Conservation (phyloP, 371 early-diverging fungal species). For the Haplosporangium sp. region DNA sequence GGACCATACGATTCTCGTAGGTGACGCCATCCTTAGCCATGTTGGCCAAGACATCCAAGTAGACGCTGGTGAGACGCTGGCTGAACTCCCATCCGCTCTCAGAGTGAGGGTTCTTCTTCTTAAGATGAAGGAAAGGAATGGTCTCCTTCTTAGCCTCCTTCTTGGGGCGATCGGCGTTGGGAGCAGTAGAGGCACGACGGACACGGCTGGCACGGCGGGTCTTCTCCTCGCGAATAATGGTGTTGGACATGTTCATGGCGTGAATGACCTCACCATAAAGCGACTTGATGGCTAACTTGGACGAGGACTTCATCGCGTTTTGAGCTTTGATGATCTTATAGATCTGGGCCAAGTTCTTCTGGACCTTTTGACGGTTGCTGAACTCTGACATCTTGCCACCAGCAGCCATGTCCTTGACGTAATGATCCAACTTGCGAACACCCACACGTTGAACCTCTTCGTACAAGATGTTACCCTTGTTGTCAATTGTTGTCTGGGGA, state of each 20-base stretch:
- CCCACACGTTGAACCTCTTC: constrained; percentile 79
- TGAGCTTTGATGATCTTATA: constrained; percentile 84
- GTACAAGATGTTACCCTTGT: constrained; percentile 87
- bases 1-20: constrained; percentile 83
- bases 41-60: constrained; percentile 79
- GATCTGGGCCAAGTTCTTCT: constrained; percentile 81
- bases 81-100: constrained; percentile 81
- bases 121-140: constrained; percentile 84
- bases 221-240: constrained; percentile 69
- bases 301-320: constrained; percentile 78
- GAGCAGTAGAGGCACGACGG: constrained; percentile 56
- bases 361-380: constrained; percentile 80
- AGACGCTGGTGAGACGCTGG: constrained; percentile 72
- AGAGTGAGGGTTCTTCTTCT: constrained; percentile 69
- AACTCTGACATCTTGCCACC: constrained; percentile 77
- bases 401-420: constrained; percentile 77
- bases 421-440: constrained; percentile 74
- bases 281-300: constrained; percentile 76
- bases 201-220: constrained; percentile 63
- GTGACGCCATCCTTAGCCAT: constrained; percentile 84
- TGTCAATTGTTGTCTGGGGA: constrained; percentile 83
- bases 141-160: constrained; percentile 73
- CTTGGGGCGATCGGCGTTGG: constrained; percentile 62
- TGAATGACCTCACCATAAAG: constrained; percentile 81
- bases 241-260: constrained; percentile 79